phyloP scores from a whole-genome alignment of 148 eudicot genomes.

The Chenopodium suecicum region DNA sequence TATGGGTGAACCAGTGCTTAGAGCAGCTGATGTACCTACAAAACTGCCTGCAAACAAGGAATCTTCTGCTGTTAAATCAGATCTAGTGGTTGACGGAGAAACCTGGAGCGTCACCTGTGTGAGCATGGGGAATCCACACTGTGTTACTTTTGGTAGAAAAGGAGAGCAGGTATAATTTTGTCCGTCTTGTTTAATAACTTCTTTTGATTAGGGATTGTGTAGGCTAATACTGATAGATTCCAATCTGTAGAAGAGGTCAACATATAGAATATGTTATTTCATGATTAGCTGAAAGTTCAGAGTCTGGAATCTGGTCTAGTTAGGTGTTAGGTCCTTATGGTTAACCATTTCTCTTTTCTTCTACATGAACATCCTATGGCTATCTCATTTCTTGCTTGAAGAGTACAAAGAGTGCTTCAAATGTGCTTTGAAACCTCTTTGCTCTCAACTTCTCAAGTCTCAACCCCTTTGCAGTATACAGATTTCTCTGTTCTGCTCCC shows the following conservation, averaged over 20 bases:
- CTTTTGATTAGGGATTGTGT: background rate
- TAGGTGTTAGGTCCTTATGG: background rate
- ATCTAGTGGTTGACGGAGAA: constrained; percentile 67
- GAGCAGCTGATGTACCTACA: constrained; percentile 77
- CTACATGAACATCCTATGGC: constrained; percentile 2
- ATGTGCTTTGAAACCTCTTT: background rate
- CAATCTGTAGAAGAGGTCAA: background rate
- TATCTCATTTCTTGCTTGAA: background rate
- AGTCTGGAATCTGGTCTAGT: background rate
- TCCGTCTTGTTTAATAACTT: background rate
- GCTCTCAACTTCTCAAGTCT: background rate
- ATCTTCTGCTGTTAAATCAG: constrained; percentile 68
- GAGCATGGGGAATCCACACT: constrained; percentile 99
- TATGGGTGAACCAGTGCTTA: constrained; percentile 92
- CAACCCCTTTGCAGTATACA: background rate
- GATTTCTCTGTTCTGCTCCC: background rate
- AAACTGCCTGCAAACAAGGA: constrained; percentile 66
- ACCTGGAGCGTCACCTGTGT: constrained; percentile 92
- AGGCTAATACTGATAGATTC: background rate
- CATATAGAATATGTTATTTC: background rate
- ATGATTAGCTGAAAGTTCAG: background rate
- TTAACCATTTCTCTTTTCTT: background rate
- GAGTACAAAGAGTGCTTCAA: background rate
- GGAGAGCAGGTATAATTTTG: constrained; percentile 55
- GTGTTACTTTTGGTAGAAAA: constrained; percentile 76